Base-by-base conservation (phyloP, 2,329 filamentous ascomycete genomes). In the Fusarium secorum region DNA sequence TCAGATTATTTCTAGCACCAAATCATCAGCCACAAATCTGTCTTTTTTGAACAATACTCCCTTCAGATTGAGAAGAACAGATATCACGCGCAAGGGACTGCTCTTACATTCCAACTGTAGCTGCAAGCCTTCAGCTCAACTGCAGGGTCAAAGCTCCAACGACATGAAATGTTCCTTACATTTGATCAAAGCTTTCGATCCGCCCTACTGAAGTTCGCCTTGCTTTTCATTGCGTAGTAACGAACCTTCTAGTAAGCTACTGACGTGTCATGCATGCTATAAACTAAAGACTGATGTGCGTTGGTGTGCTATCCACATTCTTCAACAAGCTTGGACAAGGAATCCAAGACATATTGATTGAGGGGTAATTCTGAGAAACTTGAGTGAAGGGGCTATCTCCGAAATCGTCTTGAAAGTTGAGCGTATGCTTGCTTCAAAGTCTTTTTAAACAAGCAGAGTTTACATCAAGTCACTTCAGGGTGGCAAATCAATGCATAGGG, bases 201-300 rank as follows among this genome's bases (percentile, higher is more conserved):
- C 11, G 11, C 38, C 22, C 24, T 46, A n/a, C 28, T 14, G 39
- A 48, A 13, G 32, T 35, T 22, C 54, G 58, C 59, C 45, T 68
- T 60, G 38, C 46, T 32, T 57, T 60, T 52, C 44, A 38, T 46
- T 36, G 49, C 53, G 51, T 38, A 54, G 58, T 46, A 68, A 68
- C 49, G 39, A 46, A 44, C 14, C 54, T 58, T 57, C 41, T 38
- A n/a, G 24, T 44, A 10, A 5, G 18, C 5, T 62, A 38, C 56
- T 69, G 68, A 69, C 64, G 64, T 62, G 64, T 57, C 68, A 41
- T 71, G 15, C 68, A 35, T 71, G 13, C 45, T 42, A 33, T 45
- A 30, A 39, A 26, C 32, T 33, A 28, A 13, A n/a, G 20, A 41
- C 22, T 35, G 33, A 35, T 39, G 11, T 49, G 52, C 30, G 32